Evolutionary conservation across 208 protist genomes (phyloP).

Genomic region (Leishmania lainsoni): DNA sequence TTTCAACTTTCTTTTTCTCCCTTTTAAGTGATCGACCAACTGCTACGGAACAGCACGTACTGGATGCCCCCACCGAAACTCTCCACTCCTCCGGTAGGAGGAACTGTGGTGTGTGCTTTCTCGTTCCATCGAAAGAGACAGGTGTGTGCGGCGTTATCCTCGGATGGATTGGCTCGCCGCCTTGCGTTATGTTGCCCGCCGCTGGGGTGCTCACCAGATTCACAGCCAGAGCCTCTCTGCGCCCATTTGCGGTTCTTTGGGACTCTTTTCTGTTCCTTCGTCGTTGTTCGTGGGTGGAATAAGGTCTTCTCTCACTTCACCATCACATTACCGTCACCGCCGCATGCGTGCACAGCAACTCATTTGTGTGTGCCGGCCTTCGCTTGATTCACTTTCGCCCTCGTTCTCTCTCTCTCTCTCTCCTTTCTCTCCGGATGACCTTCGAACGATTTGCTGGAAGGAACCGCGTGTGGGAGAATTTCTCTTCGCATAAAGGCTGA

Average conservation of each 20-base stretch:
- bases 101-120: background rate
- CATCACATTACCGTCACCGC: background rate
- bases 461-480: background rate
- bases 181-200: background rate
- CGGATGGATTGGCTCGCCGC: background rate
- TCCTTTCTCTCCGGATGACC: background rate
- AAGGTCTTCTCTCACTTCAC: no score
- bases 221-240: background rate
- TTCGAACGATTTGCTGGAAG: background rate
- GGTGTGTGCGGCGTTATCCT: background rate
- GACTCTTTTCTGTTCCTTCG: background rate
- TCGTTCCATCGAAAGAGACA: background rate
- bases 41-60: background rate
- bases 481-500: background rate
- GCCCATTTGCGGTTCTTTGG: background rate
- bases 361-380: no score
- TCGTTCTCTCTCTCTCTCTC: background rate
- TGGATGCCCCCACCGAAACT: background rate
- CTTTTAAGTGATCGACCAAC: background rate
- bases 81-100: no score
- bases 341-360: background rate
- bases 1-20: background rate
- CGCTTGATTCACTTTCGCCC: background rate
- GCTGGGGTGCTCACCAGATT: no score
- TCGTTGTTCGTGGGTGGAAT: background rate